phyloP scores from a whole-genome alignment of 768 basidiomycete species.

The Candolleomyces eurysporus region DNA sequence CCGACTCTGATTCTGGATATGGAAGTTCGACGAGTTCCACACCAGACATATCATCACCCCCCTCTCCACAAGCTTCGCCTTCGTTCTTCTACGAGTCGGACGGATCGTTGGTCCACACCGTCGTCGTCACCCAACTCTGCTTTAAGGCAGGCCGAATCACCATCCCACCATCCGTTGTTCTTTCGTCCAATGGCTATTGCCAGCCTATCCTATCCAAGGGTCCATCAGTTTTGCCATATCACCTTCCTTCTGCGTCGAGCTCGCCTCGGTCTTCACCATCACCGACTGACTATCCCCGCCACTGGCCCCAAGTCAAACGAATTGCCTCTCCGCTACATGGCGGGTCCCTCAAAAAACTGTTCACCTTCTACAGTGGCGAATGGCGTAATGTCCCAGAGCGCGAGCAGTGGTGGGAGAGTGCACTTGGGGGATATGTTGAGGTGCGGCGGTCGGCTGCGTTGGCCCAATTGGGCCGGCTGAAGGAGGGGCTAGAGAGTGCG shows the following conservation, averaged over 20 bases:
- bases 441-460: conserved; percentile 32
- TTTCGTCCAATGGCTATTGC: conserved; percentile 60
- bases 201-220: conserved; percentile 16
- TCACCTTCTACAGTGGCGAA: conserved; percentile 50
- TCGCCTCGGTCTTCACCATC: conserved; percentile 28
- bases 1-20: no score
- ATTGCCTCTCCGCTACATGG: conserved; percentile 30
- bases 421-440: conserved; percentile 49
- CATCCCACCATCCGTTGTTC: conserved; percentile 62
- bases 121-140: conserved; percentile 61
- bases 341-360: conserved; percentile 38
- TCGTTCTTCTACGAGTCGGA: conserved; percentile 44
- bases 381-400: conserved; percentile 59
- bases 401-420: conserved; percentile 69
- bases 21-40: background rate
- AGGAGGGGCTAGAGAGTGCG: conserved; percentile 34
- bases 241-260: conserved; percentile 2
- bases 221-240: background rate
- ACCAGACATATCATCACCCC: background rate
- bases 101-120: conserved; percentile 58
- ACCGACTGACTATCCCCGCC: conserved; percentile 42
- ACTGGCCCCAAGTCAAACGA: conserved; percentile 42
- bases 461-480: conserved; percentile 30
- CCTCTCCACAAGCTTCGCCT: conserved; percentile 2
- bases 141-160: conserved; percentile 68